Evolutionary conservation across 1,139 yeast genomes (phyloP).

Genomic region (Spathaspora jeffriesii): DNA sequence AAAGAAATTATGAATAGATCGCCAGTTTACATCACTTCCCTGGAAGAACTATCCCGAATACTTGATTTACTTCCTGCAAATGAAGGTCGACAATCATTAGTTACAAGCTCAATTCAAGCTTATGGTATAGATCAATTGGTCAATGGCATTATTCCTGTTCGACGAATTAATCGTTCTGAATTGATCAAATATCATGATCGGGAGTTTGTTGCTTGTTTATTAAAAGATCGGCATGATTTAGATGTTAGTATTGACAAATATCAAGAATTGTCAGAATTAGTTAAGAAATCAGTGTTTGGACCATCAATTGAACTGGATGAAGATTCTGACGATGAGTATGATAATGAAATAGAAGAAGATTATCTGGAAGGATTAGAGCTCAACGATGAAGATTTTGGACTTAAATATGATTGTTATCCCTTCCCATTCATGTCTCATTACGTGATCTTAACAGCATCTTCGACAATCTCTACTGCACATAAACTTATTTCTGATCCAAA

Average conservation of each 20-base stretch:
- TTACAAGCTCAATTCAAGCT: slow-evolving; percentile 42
- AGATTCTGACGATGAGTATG: slow-evolving; percentile 27
- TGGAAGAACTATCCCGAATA: slow-evolving; percentile 21
- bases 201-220: slow-evolving; percentile 33
- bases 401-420: slow-evolving; percentile 65
- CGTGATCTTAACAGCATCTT: slow-evolving; percentile 53
- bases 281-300: slow-evolving; percentile 4
- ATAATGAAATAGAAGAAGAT: slow-evolving; percentile 5
- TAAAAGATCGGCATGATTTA: slow-evolving; percentile 19
- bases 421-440: slow-evolving; percentile 58
- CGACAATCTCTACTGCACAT: slow-evolving; percentile 54
- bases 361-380: slow-evolving; percentile 4
- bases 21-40: slow-evolving; percentile 12
- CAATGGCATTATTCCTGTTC: slow-evolving; percentile 21
- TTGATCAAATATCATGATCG: slow-evolving; percentile 40
- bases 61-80: slow-evolving; percentile 55
- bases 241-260: slow-evolving; percentile 9
- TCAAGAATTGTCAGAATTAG: slow-evolving; percentile 5
- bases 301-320: slow-evolving; percentile 4
- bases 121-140: slow-evolving; percentile 32
- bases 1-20: not conserved
- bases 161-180: slow-evolving; percentile 22
- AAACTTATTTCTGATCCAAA: slow-evolving; percentile 25
- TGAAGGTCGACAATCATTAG: slow-evolving; percentile 48
- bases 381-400: slow-evolving; percentile 9